phyloP scores from a whole-genome alignment of 805 yeast genomes.

The Clavispora phyllophila region DNA sequence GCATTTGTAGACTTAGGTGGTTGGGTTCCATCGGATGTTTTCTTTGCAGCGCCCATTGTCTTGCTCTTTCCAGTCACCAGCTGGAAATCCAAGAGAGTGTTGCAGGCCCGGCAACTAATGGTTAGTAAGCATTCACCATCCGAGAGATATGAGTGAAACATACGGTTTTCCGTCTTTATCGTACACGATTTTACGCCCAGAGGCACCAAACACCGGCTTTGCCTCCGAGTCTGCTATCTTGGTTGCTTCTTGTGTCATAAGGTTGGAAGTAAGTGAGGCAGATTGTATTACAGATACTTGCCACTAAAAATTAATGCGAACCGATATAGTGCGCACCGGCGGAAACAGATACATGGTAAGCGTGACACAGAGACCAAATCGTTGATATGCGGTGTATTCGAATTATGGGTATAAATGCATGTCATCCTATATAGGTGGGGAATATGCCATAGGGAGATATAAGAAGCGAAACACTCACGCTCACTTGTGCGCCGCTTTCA shows the following conservation, averaged over 20 bases:
- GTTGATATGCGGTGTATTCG: too few relatives aligned
- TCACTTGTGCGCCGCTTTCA: slow-evolving; percentile 1
- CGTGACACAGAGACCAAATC: too few relatives aligned
- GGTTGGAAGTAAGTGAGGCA: not conserved
- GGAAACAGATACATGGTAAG: not conserved
- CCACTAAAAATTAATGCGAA: not conserved
- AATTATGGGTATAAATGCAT: too few relatives aligned
- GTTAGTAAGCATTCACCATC: slow-evolving; percentile 5
- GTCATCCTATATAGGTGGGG: not conserved
- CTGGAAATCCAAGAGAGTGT: slow-evolving; percentile 74
- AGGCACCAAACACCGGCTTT: slow-evolving; percentile 46
- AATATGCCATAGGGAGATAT: too few relatives aligned
- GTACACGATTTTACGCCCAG: slow-evolving; percentile 66
- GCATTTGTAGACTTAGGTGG: not conserved
- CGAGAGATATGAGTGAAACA: slow-evolving; percentile 26
- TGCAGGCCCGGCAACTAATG: slow-evolving; percentile 79
- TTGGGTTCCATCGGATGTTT: too few relatives aligned
- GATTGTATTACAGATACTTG: not conserved
- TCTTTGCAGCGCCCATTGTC: not conserved
- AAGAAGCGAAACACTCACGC: too few relatives aligned
- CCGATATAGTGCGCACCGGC: not conserved
- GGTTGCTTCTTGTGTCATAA: slow-evolving; percentile 1
- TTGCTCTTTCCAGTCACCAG: slow-evolving; percentile 37
- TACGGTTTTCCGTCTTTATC: slow-evolving; percentile 94
- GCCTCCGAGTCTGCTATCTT: not conserved